A percentile compares a stretch with the other conserved stretches of the same genome.
Conservation (phyloP, 768 basidiomycete species). For the Amanita thiersii region DNA sequence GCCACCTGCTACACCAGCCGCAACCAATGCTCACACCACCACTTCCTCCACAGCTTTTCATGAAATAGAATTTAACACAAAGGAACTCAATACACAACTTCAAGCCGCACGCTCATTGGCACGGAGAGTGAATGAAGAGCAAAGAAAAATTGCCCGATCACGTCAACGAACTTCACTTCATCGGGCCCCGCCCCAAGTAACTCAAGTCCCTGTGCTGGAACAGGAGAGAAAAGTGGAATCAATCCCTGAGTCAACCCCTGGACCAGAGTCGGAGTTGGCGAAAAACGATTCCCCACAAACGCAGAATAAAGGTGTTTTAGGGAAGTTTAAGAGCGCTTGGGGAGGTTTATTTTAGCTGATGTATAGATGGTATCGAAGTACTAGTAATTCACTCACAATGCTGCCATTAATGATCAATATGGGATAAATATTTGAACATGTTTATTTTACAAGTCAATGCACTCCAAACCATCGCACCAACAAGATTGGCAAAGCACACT, state of each 20-base stretch:
- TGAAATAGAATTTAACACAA: not conserved
- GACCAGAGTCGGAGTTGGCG: too few relatives aligned
- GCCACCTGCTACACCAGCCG: not conserved
- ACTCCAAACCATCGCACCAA: slow-evolving; percentile 16
- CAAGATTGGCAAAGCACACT: slow-evolving; percentile 15
- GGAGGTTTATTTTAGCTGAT: slow-evolving; percentile 1
- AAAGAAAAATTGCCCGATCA: slow-evolving; percentile 1
- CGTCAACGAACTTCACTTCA: too few relatives aligned
- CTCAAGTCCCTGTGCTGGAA: too few relatives aligned
- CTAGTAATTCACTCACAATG: not conserved
- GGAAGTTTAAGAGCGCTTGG: not conserved
- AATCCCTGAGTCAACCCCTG: too few relatives aligned
- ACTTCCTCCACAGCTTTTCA: too few relatives aligned
- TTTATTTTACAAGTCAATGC: slow-evolving; percentile 22
- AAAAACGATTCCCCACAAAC: not conserved
- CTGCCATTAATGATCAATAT: not conserved
- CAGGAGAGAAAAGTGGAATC: too few relatives aligned
- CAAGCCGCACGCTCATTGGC: slow-evolving; percentile 4
- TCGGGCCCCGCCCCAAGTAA: too few relatives aligned
- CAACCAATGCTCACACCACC: not conserved
- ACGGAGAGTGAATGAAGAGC: not conserved
- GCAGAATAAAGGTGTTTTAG: not conserved
- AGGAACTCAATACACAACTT: not conserved
- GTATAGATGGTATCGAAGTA: not conserved
- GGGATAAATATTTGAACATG: slow-evolving; percentile 17